Evolutionary conservation across 2,329 filamentous ascomycete genomes (phyloP), one percentile per base, ranked within the genome.

Genomic region (Diatrype stigma): DNA sequence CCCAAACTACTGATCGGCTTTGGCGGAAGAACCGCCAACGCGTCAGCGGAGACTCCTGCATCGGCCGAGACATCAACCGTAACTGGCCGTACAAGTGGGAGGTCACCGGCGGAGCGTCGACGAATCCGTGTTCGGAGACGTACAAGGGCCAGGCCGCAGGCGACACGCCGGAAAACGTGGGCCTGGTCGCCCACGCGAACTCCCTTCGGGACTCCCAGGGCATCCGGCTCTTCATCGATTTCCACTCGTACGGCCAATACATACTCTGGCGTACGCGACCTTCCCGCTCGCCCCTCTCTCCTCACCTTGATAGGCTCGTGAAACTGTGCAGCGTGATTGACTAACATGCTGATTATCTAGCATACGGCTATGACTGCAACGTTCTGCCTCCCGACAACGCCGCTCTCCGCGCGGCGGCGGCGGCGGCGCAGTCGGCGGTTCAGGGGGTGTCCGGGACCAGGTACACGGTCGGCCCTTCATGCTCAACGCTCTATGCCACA

Each of bases 11-110:
- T 11, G 66, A 77, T 56, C 72, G 77, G 32, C 59, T 80, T 45
- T 80, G 77, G 78, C 72, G 78, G 35, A 81, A 81, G 65, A 80
- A 79, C 60, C 71, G 77, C 17, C 69, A 74, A 49, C 68, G 68
- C 6, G 67, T 67, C 45, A 60, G 63, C 11, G 65, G 68, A 17
- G 69, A 65, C 34, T 61, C 64, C 28, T 78, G 75, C 53, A 55
- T 75, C 37, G 78, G 78, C 7, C 72, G 71, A 3, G 77, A 81
- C 56, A 67, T 77, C 54, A 80, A 81, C 63, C 69, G 78, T 45
- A 80, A 80, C 63, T 80, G 77, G 77, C 69, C 73, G 19, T 75
- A 71, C 51, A 61, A 68, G 52, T 80, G 77, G 77, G 67, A 64
- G 19, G 67, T 71, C 32, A 56, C 63, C 32, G 69, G 68, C 34